Base-by-base conservation (phyloP, 257 asterid species). In the Primulina huaijiensis region DNA sequence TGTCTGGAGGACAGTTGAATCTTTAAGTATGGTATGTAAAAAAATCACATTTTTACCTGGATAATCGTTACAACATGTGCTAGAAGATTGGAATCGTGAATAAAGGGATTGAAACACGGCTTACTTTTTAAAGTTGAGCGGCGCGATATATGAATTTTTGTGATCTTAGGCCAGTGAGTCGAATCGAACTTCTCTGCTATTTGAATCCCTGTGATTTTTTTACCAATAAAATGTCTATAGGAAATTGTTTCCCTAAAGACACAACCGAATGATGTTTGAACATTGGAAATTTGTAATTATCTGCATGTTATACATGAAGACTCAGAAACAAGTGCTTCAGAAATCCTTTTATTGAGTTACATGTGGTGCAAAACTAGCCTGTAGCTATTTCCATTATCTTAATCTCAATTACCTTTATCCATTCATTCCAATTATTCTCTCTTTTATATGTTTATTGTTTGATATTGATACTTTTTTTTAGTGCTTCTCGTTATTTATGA, bases 1-100 rank as follows among this genome's bases (percentile, higher is more conserved):
- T 74, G 33, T 53, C 25, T 19, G 72, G 73, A 14, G 31, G 37
- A 65, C 61, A 66, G 8, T 70, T 71, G 68, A 29, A 34, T 33
- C 2, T 30, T 69, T 8, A 21, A 21, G 57, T 34, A 55, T 71
- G 17, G 33, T 12, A 25, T 7, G 21, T 40, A 30, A 29, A 60
- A 60, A 16, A 5, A 11, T 16, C 12, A 43, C 17, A 43, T 43
- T 43, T 43, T 43, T 38, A 9, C 50, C 17, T 43, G n/a, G 20
- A 16, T 16, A 43, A 40, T 40, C 2, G 25, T 23, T 23, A 23
- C 25, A 46, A 46, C 56, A 46, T 16, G 56, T 46, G 7, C 56
- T 46, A 14, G 20, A 14, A 16, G 6, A 4, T 46, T 56, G 53
- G 33, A 66, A 71, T 55, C 29, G 56, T 46, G 74, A 17, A 20